A percentile compares a stretch with the other conserved stretches of the same genome.
phyloP scores from a whole-genome alignment of 2,329 filamentous ascomycete species.

The Bipolaris gigantea region DNA sequence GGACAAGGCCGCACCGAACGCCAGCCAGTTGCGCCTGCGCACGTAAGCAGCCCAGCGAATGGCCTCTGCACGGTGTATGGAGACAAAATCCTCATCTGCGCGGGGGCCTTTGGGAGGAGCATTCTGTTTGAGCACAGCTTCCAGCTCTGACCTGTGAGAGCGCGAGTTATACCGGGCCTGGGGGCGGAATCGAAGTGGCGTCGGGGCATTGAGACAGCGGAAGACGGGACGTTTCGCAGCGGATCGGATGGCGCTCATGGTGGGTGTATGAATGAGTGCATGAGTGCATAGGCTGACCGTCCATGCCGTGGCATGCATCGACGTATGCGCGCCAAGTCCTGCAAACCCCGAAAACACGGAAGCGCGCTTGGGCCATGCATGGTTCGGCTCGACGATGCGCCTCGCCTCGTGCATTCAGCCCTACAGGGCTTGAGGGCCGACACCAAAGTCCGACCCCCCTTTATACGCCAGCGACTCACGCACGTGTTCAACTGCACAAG shows the following conservation, averaged over 20 bases:
- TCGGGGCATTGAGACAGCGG: slow-evolving; percentile 30
- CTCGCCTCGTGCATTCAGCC: slow-evolving; percentile 25
- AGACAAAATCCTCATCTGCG: slow-evolving; percentile 35
- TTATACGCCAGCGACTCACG: background rate
- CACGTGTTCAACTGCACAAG: background rate
- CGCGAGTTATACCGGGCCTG: slow-evolving; percentile 25
- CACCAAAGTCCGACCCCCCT: background rate
- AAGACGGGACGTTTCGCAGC: slow-evolving; percentile 34
- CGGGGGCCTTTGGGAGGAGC: slow-evolving; percentile 14
- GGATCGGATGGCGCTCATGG: slow-evolving; percentile 38
- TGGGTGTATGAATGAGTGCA: slow-evolving; percentile 8
- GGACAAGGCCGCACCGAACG: slow-evolving; percentile 39
- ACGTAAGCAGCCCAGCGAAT: slow-evolving; percentile 33
- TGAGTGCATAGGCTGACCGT: background rate
- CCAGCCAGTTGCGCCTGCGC: slow-evolving; percentile 38
- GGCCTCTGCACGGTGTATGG: slow-evolving; percentile 39
- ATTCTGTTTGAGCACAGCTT: slow-evolving; percentile 15
- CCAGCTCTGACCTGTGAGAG: slow-evolving; percentile 19
- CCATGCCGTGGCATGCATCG: background rate
- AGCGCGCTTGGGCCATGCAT: slow-evolving; percentile 13
- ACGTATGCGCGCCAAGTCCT: background rate
- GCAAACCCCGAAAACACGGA: slow-evolving; percentile 5
- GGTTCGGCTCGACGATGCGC: slow-evolving; percentile 1
- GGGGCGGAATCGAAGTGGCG: slow-evolving; percentile 15
- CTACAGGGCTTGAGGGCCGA: slow-evolving; percentile 3